Conservation (phyloP, 805 yeast genomes). For the Starmerella bombicola region DNA sequence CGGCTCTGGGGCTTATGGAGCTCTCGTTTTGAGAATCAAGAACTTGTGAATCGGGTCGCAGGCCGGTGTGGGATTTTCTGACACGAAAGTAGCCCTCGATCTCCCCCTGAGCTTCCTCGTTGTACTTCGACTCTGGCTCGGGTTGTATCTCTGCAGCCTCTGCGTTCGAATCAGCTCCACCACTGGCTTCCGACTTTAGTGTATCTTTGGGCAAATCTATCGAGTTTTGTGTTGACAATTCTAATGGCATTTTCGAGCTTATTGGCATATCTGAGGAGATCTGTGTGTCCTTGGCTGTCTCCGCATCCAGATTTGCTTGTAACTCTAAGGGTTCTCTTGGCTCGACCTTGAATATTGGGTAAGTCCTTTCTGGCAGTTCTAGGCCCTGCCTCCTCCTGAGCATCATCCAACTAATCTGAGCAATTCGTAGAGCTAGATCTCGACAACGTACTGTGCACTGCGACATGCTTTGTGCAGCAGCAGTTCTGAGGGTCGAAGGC, state of each 20-base stretch:
- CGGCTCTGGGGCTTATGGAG: neutral
- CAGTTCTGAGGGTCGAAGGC: constrained; percentile 14
- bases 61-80: neutral
- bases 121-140: neutral
- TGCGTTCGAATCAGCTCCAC: neutral
- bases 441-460: constrained; percentile 27
- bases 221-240: neutral
- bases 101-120: neutral
- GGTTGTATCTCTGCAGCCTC: neutral
- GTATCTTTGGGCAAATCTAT: no score
- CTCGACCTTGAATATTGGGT: neutral
- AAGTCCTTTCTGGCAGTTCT: constrained; percentile 2
- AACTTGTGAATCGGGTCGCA: neutral
- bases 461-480: constrained; percentile 23
- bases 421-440: constrained; percentile 20
- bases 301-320: neutral
- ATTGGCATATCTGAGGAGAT: no score
- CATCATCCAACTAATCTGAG: constrained; percentile 16
- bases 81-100: neutral
- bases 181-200: no score
- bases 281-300: neutral
- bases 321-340: neutral
- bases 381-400: constrained; percentile 27
- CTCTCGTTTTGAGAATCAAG: neutral
- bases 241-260: no score